Evolutionary conservation across 148 eudicot species (phyloP).

Genomic region (Cornus florida): DNA sequence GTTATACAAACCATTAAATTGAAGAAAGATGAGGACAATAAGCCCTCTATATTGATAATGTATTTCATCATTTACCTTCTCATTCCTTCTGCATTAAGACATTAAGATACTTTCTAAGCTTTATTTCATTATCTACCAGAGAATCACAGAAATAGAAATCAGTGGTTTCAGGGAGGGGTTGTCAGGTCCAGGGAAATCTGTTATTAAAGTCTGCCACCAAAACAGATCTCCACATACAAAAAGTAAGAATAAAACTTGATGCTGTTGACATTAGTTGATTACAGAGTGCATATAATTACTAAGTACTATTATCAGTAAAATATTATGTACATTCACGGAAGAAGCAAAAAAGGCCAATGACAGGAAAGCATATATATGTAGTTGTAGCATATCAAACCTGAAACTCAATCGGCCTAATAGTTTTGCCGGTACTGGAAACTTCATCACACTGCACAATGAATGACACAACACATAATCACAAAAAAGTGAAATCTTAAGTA

Average conservation of each 20-base stretch:
- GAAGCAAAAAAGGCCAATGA: neutral
- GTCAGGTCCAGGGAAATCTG: too few relatives aligned
- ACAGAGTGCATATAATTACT: neutral
- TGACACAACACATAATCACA: neutral
- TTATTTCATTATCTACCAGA: too few relatives aligned
- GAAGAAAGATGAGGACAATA: too few relatives aligned
- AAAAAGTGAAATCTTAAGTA: neutral
- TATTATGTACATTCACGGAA: neutral
- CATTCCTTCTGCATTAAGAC: too few relatives aligned
- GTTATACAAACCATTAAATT: too few relatives aligned
- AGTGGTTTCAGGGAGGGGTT: too few relatives aligned
- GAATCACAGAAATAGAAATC: too few relatives aligned
- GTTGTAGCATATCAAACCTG: slow-evolving; percentile 36
- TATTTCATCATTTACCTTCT: too few relatives aligned
- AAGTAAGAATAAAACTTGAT: neutral
- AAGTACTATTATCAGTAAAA: neutral
- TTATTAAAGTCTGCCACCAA: too few relatives aligned
- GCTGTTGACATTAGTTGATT: neutral
- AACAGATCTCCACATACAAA: neutral
- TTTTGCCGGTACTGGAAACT: slow-evolving; percentile 39
- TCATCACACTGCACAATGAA: slow-evolving; percentile 67
- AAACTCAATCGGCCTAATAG: slow-evolving; percentile 51
- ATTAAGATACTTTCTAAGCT: too few relatives aligned
- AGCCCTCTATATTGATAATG: too few relatives aligned
- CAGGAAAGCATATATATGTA: neutral